A percentile compares a stretch with the other conserved stretches of the same genome.
Evolutionary conservation across 805 yeast species (phyloP).

Genomic region (Ogataea salicorniae): DNA sequence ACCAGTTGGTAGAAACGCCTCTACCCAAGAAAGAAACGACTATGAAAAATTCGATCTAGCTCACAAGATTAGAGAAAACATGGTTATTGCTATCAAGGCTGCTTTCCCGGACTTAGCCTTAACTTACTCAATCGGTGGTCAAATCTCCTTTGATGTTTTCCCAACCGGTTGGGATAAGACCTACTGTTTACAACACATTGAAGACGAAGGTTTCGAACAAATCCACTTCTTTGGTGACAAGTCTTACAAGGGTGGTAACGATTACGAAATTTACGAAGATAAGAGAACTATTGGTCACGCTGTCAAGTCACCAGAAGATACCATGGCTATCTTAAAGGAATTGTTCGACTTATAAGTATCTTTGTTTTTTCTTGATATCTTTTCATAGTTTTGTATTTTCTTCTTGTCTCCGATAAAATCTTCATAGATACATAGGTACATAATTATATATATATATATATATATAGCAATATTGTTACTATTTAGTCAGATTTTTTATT

Average conservation of each 20-base stretch:
- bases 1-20: conserved; percentile 98
- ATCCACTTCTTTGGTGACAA: conserved; percentile 99
- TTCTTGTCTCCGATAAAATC: too few species aligned
- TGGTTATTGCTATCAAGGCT: conserved; percentile 80
- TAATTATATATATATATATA: neutral
- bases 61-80: conserved; percentile 74
- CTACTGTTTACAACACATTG: conserved; percentile 91
- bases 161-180: conserved; percentile 99
- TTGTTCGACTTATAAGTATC: conserved; percentile 49
- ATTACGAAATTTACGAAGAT: conserved; percentile 92
- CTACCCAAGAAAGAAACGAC: conserved; percentile 88
- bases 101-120: conserved; percentile 79
- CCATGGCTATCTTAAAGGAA: conserved; percentile 80
- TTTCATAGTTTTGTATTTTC: neutral
- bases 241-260: conserved; percentile 96
- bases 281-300: conserved; percentile 94
- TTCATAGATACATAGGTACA: neutral
- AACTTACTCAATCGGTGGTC: conserved; percentile 98
- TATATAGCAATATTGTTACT: too few species aligned
- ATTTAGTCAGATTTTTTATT: too few species aligned
- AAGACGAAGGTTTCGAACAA: conserved; percentile 71
- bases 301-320: conserved; percentile 84
- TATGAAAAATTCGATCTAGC: conserved; percentile 79
- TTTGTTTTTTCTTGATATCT: neutral
- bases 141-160: conserved; percentile 98